These are phyloP conservation scores for Aspergillus pseudoterreus DNA, from an alignment of 2,329 filamentous ascomycete genomes.

Conservation along the genomic window DNA sequence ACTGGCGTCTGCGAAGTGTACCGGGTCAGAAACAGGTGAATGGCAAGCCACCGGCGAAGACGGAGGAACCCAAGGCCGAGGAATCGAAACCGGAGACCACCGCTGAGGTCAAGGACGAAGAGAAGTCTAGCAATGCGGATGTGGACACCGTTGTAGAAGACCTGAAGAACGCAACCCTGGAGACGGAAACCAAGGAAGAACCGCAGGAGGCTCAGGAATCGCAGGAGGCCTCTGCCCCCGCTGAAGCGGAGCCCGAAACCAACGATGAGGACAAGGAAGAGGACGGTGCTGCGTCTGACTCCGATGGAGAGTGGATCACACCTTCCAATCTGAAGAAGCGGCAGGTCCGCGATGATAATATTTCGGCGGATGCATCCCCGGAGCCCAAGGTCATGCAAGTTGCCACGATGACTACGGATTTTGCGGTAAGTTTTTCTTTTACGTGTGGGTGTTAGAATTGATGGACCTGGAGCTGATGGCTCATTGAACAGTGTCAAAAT, in stretches of 20 bases:
- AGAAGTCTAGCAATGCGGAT: conserved; percentile 13
- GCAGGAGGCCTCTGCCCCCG: conserved; percentile 15
- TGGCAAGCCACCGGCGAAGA: conserved; percentile 57
- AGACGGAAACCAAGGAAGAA: conserved; percentile 22
- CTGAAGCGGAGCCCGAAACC: conserved; percentile 17
- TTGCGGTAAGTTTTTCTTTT: conserved; percentile 63
- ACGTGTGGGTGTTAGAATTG: background rate
- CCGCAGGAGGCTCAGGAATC: conserved; percentile 18
- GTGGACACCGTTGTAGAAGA: conserved; percentile 29
- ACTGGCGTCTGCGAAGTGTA: conserved; percentile 75
- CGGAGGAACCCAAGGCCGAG: conserved; percentile 31
- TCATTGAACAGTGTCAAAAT: conserved; percentile 62
- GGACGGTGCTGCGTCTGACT: conserved; percentile 33
- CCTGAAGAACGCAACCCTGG: conserved; percentile 24
- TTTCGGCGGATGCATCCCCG: conserved; percentile 46
- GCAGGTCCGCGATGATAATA: conserved; percentile 63
- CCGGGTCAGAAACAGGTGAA: conserved; percentile 78
- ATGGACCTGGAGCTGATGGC: background rate
- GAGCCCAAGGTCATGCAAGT: conserved; percentile 70
- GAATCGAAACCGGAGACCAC: conserved; percentile 32
- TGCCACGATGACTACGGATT: conserved; percentile 91
- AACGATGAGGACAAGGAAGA: conserved; percentile 22
- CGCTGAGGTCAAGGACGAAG: conserved; percentile 13
- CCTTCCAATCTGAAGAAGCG: conserved; percentile 85
- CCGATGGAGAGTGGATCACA: conserved; percentile 82